Base-by-base conservation (phyloP, 2,329 filamentous ascomycete species). In the Elsinoe ampelina region DNA sequence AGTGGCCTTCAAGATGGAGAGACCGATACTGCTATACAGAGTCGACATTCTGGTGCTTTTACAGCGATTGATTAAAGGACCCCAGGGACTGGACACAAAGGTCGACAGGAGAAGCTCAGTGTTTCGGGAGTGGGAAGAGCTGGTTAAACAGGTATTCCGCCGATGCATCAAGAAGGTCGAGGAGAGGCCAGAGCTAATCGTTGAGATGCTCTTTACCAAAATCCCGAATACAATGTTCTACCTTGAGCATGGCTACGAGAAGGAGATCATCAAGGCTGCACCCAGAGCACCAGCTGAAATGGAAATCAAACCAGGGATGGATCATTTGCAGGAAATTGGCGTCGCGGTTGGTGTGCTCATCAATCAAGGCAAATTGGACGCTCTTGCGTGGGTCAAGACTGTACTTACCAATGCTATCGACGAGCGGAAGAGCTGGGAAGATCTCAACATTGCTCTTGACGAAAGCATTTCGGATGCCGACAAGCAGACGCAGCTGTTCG, bases 151-250 rank as follows among this genome's bases (percentile, higher is more conserved):
- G 65, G 79, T 97, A 38, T 80, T 96, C 61, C 84, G 85, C 63
- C 86, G 85, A 65, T 86, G 92, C 61, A 79, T 89, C 56, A 90
- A 87, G 66, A 95, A 93, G 72, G 79, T 97, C 7, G 81, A 93
- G 60, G 84, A 95, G 63, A 81, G 90, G 42, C 90, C 90, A 0
- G 88, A 92, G 60, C 62, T 67, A 30, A 80, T 95, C 51, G 85
- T 95, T 0, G 93, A 98, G 71, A 82, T 98, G 78, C 77, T 98
- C 12, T 98, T 98, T 71, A 95, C 88, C 70, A 98, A 98, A 71
- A 86, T 90, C 58, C 85, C 84, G 54, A 80, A 81, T 45, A 95
- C 89, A 0, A 80, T 89, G 0, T 89, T 87, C 71, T 97, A 89
- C 67, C 79, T 98, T 4, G 91, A 97, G 67, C 90, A 91, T 65